Base-by-base conservation (phyloP, 768 basidiomycete species). In the Amanita muscaria region DNA sequence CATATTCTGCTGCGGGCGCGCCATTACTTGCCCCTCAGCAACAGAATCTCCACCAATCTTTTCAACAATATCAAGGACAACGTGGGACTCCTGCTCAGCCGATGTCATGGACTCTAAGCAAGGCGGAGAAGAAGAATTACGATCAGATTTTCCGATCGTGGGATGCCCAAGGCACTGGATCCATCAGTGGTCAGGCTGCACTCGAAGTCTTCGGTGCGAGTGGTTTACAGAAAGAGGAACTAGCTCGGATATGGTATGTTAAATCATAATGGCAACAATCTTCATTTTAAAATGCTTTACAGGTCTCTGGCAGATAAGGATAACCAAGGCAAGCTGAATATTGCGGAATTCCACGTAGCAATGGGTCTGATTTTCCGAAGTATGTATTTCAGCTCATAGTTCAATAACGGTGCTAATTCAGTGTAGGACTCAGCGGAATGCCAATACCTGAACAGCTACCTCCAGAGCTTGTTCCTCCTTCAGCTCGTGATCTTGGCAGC, bases 331-430 rank as follows among this genome's bases (percentile, higher is more conserved):
- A 96, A 92, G 62, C 77, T 98, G 38, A 97, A 96, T 53, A 69
- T 94, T 21, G 85, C 88, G 11, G 96, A 98, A 60, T 99, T 99
- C 60, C 91, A 98, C 59, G 88, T 97, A 47, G 96, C 96, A 0
- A 99, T 99, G 94, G 91, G 88, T 42, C 69, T 98, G 44, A 98
- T 99, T 56, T 97, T 92, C 65, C 82, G 96, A 58, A 76, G 94
- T 97, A 66, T 54, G 88, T 77, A 21, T 19, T 16, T 46, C 43
- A 14, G 18, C 3, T 37, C 10, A 22, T 37, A 30, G n/a, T 14
- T 9, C 30, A 11, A 22, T 3, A 30, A 14, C n/a, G 42, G 19
- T n/a, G 42, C 5, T 31, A 23, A 24, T 47, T 24, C 31, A 42
- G 40, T 46, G 0, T 53, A 98, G 93, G 79, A 34, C 72, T 99